These are phyloP conservation scores for Diaporthe amygdali DNA, from an alignment of 2,329 filamentous ascomycete genomes.

Conservation along the genomic window DNA sequence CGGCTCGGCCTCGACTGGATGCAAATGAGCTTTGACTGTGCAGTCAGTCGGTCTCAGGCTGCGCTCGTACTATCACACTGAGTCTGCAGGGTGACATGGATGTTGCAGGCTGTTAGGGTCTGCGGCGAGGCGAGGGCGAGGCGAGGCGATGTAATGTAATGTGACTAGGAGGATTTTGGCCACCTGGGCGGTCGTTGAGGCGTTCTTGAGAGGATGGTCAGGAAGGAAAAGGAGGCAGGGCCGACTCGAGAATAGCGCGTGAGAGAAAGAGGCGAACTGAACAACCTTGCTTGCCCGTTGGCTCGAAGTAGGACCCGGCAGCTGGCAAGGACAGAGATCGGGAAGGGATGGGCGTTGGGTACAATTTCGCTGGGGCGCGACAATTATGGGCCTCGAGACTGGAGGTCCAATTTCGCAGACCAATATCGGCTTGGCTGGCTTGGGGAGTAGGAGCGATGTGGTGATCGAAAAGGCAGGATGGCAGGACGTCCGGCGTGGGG, in stretches of 20 bases:
- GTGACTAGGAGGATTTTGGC: background rate
- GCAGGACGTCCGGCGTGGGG: background rate
- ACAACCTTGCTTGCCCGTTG: background rate
- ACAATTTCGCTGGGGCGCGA: slow-evolving; percentile 1
- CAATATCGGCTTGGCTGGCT: slow-evolving; percentile 7
- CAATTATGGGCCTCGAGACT: background rate
- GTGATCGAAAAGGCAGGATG: background rate
- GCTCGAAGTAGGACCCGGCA: background rate
- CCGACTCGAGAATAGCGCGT: background rate
- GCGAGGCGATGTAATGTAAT: background rate
- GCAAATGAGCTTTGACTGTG: background rate
- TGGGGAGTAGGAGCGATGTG: background rate
- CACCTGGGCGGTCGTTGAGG: background rate
- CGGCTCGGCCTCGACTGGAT: background rate
- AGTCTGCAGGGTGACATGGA: background rate
- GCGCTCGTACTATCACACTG: slow-evolving; percentile 2
- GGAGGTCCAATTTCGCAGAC: slow-evolving; percentile 3
- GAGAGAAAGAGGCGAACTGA: background rate
- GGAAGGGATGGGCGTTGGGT: background rate
- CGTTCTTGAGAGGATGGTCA: background rate
- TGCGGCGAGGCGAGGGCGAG: background rate
- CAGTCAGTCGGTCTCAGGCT: slow-evolving; percentile 5
- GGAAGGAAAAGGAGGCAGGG: background rate
- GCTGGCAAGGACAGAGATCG: background rate
- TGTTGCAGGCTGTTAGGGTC: background rate